Evolutionary conservation across 305 asterid genomes (phyloP), one percentile per base, ranked within the genome.

Genomic region (Fraxinus velutina): DNA sequence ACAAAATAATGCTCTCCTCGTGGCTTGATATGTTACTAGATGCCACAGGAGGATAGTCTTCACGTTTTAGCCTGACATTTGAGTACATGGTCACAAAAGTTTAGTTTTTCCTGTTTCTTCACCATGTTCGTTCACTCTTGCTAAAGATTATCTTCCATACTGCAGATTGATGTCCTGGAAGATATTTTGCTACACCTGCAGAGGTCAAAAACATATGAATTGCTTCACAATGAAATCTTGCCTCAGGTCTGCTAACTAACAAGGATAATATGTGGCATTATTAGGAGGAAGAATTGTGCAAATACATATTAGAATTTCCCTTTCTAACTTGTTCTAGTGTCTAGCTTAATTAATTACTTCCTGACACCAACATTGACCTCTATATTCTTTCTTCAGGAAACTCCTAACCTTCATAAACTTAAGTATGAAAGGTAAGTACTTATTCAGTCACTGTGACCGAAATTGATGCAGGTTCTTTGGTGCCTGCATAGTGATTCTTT

Each of bases 161-260:
- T 86, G 81, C 87, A 96, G 99, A 86, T 94, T 87, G 96, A 92
- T 86, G 81, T 78, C 82, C 85, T 94, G 82, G 92, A 91, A 84
- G 93, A 89, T 84, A 36, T 80, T 70, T 86, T 93, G 86, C 80
- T 75, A 82, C 86, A 80, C 86, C 88, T 82, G 91, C 90, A 88
- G 88, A 91, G 90, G 89, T 86, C 88, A 81, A 90, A 94, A 81
- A 87, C 79, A 73, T 96, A 89, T 83, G 92, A 89, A 83, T 80
- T 89, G 88, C 86, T 96, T 73, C 82, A 80, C 83, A 78, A 70
- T 82, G 91, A 85, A 86, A 87, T 88, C 85, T 82, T 87, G 77
- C 73, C 87, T 70, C 91, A 93, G 99, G 98, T 94, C 64, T 86
- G 89, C 82, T 86, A 73, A 79, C 82, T 85, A 62, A 80, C 44